Conservation (phyloP, 108 stramenopile genomes). For the Epithemia pelagica region DNA sequence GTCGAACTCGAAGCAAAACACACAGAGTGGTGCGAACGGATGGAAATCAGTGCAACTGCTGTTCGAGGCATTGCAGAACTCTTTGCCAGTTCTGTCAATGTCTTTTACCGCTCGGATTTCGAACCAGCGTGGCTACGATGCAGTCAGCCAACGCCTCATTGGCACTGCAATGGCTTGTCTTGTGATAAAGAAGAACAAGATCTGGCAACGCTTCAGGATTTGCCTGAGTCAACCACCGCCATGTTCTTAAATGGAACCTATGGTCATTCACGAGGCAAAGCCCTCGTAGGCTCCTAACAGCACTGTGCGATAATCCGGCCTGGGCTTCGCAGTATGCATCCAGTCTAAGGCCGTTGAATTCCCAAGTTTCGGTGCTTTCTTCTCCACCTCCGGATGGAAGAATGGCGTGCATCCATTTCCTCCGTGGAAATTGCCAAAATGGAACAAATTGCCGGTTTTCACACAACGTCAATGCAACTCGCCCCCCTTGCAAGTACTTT, state of each 20-base stretch:
- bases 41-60: slow-evolving; percentile 40
- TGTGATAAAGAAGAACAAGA: too few species aligned
- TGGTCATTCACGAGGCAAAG: background rate
- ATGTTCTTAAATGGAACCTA: background rate
- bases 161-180: slow-evolving; percentile 4
- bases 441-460: background rate
- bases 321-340: background rate
- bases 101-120: slow-evolving; percentile 26
- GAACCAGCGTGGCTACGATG: slow-evolving; percentile 48
- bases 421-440: background rate
- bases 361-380: background rate
- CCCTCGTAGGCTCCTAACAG: background rate
- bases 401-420: background rate
- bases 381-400: background rate
- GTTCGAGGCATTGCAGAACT: slow-evolving; percentile 29
- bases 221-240: too few species aligned
- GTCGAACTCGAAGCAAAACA: slow-evolving; percentile 30
- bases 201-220: too few species aligned
- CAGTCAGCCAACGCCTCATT: slow-evolving; percentile 24
- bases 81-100: slow-evolving; percentile 28
- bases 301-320: background rate
- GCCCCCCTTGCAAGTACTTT: background rate
- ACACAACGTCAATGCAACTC: background rate
- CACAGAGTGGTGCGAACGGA: slow-evolving; percentile 32
- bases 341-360: background rate